Base-by-base conservation (phyloP, 495 filamentous ascomycete species). In the Podospora pseudoanserina region DNA sequence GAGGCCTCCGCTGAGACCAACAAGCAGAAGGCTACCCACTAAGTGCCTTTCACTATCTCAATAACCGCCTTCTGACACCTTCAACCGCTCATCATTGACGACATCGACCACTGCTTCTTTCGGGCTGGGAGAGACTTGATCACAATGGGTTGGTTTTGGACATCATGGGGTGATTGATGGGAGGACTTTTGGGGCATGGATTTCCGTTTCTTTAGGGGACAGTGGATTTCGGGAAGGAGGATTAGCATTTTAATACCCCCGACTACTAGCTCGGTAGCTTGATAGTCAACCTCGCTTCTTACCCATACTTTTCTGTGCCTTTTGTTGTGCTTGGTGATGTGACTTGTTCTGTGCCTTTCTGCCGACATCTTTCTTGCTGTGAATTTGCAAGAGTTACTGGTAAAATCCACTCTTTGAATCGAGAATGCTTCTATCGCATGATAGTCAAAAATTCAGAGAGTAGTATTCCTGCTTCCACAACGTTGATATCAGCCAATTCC, bases 11-110 rank as follows among this genome's bases (percentile, higher is more conserved):
- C 83, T 74, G 84, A 86, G 73, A 78, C 78, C 77, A 80, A 87
- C 84, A 87, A 86, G 85, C 80, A 87, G 82, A 69, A 78, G 63
- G 78, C 77, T 64, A 85, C 82, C 74, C 84, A 86, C 82, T 86
- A 85, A 82, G 75, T 70, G 72, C 64, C 61, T 63, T 49, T 63
- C 68, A 66, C 71, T 58, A 34, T 30, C 62, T 55, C 68, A 49
- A 71, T 49, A 63, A 64, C 28, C 34, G 55, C 20, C 15, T 62
- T 64, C 65, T 66, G 54, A 57, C 63, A 64, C 53, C 63, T 56
- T 62, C 55, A 32, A 53, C 60, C 63, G 60, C 56, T 60, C 66
- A 63, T 67, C 55, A 58, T 58, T 19, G 61, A 63, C 59, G 13
- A 63, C 59, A 28, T 61, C 23, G n/a, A 61, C 59, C 59, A 61